Base-by-base conservation (phyloP, 306 rosid species). In the Lathyrus oleraceus region DNA sequence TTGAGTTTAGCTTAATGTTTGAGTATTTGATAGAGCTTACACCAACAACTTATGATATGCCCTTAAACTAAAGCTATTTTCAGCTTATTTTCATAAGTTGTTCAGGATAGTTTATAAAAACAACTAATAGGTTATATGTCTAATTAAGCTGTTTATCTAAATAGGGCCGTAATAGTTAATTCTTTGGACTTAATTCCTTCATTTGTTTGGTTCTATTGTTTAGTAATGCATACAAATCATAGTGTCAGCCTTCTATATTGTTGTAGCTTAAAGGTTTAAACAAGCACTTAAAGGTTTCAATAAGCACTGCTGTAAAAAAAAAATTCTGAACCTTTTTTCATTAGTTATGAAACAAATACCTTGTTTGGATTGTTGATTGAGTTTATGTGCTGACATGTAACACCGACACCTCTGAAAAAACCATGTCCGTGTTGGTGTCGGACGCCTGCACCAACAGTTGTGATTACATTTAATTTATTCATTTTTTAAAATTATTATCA, bases 131-230 rank as follows among this genome's bases (percentile, higher is more conserved):
- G 0, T 42, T 11, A 5, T 30, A 30, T 30, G 1, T 30, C 5
- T 30, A 30, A 4, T 30, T 30, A 4, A 30, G 35, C 7, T 30
- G 35, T 30, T 30, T 30, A 30, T 30, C 6, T 4, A 30, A 30
- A 30, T 6, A 5, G 35, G 35, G 7, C 35, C 35, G 35, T 30
- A 5, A 30, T 30, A 30, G 35, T 30, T 30, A 30, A 30, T 30
- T 30, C 35, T 5, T 4, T 30, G 6, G 35, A 42, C 47, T 68
- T 47, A 51, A n/a, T 10, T 52, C 59, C 30, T 52, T 35, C 9
- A 27, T 73, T 32, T 43, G 67, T 52, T 9, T 66, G 5, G 13
- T 42, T 74, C 2, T 63, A 2, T 43, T 45, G 67, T 43, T 79
- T 52, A 48, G 35, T 39, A 68, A 12, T 12, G 13, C 8, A 51